Conservation (phyloP, 306 rosid genomes). For the Casuarina equisetifolia region DNA sequence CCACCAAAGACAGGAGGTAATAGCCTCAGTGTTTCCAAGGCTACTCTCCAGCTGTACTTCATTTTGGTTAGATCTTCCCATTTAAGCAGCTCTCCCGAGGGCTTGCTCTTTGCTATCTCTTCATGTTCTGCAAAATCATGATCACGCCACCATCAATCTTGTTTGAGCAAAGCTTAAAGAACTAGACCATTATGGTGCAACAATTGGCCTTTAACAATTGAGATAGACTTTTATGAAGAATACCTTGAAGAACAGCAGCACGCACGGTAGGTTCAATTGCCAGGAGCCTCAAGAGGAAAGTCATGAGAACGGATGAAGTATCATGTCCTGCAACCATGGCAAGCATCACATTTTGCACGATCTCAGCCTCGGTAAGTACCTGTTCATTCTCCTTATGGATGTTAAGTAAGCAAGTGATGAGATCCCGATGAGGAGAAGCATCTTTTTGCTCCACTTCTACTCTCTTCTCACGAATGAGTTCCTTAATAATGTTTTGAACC, state of each 20-base stretch:
- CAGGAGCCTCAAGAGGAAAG: constrained; percentile 53
- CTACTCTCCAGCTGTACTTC: constrained; percentile 88
- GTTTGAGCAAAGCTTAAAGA: neutral
- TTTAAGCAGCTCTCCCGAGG: constrained; percentile 39
- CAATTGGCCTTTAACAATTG: too few species aligned
- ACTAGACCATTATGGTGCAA: neutral
- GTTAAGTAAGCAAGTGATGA: constrained; percentile 61
- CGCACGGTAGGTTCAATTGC: constrained; percentile 51
- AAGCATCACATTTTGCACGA: constrained; percentile 53
- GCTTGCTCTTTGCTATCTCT: constrained; percentile 39
- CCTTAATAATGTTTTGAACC: constrained; percentile 46
- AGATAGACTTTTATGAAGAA: neutral
- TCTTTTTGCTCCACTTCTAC: constrained; percentile 33
- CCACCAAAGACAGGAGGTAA: too few species aligned
- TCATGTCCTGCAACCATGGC: constrained; percentile 80
- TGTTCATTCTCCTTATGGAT: constrained; percentile 37
- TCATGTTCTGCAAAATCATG: constrained; percentile 59
- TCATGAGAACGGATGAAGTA: constrained; percentile 58
- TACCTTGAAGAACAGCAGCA: constrained; percentile 75
- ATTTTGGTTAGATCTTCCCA: constrained; percentile 82
- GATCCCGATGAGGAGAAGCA: constrained; percentile 48
- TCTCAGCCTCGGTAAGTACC: constrained; percentile 54
- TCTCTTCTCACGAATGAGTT: constrained; percentile 47
- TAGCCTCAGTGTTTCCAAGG: neutral
- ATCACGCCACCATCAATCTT: neutral